phyloP scores from a whole-genome alignment of 2,329 filamentous ascomycete genomes.

The Clarireedia sp. region DNA sequence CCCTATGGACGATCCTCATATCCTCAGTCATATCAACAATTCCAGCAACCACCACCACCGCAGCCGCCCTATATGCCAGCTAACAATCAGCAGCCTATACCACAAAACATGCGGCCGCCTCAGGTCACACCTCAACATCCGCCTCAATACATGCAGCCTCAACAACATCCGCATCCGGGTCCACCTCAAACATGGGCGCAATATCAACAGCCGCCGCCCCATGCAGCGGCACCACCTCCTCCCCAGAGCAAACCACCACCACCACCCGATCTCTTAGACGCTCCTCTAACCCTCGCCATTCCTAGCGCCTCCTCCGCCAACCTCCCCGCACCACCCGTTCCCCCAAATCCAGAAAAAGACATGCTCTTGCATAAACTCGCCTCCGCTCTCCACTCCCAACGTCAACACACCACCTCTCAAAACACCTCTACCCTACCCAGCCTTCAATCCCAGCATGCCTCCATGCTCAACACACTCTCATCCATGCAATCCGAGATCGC shows the following conservation, averaged over 20 bases:
- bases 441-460: conserved; percentile 68
- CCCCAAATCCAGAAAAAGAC: conserved; percentile 93
- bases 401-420: conserved; percentile 61
- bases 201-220: conserved; percentile 25
- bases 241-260: conserved; percentile 31
- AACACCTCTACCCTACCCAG: conserved; percentile 68
- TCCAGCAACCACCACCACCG: conserved; percentile 8
- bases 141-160: conserved; percentile 19
- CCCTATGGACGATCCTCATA: conserved; percentile 15
- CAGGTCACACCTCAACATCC: conserved; percentile 14
- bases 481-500: conserved; percentile 67
- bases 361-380: conserved; percentile 72
- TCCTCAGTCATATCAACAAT: conserved; percentile 19
- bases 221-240: conserved; percentile 24
- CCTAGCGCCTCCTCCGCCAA: conserved; percentile 37
- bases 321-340: conserved; percentile 71
- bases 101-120: conserved; percentile 13
- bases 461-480: conserved; percentile 62
- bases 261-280: conserved; percentile 45
- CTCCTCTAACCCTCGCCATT: conserved; percentile 42
- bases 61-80: conserved; percentile 8
- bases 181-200: conserved; percentile 20
- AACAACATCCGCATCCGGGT: conserved; percentile 15
- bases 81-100: conserved; percentile 11
- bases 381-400: conserved; percentile 57